These are phyloP conservation scores for Fusarium sp. DNA, from an alignment of 2,329 filamentous ascomycete genomes.

Conservation along the genomic window DNA sequence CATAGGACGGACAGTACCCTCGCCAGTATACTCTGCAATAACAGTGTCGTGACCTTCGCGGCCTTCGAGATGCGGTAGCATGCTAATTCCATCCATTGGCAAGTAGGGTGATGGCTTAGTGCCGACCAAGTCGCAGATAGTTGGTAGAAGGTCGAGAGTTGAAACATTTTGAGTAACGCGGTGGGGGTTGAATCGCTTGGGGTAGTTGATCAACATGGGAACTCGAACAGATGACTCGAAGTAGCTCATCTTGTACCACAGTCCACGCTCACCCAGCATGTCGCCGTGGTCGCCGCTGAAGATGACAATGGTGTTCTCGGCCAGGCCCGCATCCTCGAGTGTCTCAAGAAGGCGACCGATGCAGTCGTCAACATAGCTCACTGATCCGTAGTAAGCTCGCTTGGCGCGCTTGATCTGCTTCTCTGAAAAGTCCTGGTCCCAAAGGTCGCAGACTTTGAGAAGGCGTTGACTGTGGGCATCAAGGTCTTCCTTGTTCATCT, in stretches of 20 bases:
- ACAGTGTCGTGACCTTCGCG: conserved; percentile 80
- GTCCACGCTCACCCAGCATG: conserved; percentile 90
- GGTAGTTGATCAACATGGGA: conserved; percentile 84
- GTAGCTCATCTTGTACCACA: conserved; percentile 99
- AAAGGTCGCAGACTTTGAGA: conserved; percentile 85
- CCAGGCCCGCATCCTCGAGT: conserved; percentile 79
- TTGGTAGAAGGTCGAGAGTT: conserved; percentile 89
- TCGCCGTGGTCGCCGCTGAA: conserved; percentile 95
- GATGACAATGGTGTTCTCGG: conserved; percentile 87
- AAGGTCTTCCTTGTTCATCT: conserved; percentile 80
- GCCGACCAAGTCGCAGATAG: conserved; percentile 83
- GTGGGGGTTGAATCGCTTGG: conserved; percentile 76
- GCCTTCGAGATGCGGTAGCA: conserved; percentile 78
- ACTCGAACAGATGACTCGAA: conserved; percentile 92
- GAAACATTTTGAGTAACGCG: conserved; percentile 85
- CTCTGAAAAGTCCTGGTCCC: conserved; percentile 82
- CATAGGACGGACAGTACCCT: conserved; percentile 86
- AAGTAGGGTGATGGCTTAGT: conserved; percentile 72
- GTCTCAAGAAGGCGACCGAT: conserved; percentile 82
- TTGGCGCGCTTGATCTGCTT: conserved; percentile 87
- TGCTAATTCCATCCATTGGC: conserved; percentile 85
- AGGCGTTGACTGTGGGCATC: conserved; percentile 89
- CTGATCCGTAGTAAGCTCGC: conserved; percentile 90
- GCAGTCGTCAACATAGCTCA: conserved; percentile 93
- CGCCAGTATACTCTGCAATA: conserved; percentile 94